Evolutionary conservation across 2,329 filamentous ascomycete genomes (phyloP).

Genomic region (Sporothrix luriei): DNA sequence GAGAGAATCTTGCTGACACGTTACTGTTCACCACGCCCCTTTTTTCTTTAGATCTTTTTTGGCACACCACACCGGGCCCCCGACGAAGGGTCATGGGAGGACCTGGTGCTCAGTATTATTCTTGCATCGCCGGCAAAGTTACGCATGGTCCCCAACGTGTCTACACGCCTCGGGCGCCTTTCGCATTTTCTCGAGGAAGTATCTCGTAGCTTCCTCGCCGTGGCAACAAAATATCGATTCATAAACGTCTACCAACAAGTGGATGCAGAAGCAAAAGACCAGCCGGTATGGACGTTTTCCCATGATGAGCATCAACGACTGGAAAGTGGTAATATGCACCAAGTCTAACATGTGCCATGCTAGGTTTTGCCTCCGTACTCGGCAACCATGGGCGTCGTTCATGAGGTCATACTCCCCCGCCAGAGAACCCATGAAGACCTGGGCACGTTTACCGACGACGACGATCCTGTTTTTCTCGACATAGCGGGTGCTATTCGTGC

Average conservation of each 20-base stretch:
- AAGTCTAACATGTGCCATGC: not conserved
- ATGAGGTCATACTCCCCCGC: not conserved
- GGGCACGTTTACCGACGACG: not conserved
- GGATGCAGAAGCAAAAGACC: not conserved
- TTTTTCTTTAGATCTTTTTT: slow-evolving; percentile 18
- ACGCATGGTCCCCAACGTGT: slow-evolving; percentile 3
- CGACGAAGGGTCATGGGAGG: slow-evolving; percentile 20
- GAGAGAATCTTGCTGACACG: not conserved
- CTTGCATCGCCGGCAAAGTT: slow-evolving; percentile 18
- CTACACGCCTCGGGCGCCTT: slow-evolving; percentile 11
- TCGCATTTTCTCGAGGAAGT: slow-evolving; percentile 3
- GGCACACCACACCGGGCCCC: slow-evolving; percentile 20
- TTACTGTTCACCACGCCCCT: not conserved
- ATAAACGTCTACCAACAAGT: not conserved
- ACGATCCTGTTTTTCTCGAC: not conserved
- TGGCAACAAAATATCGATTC: not conserved
- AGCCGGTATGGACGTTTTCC: not conserved
- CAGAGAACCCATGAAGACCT: slow-evolving; percentile 14
- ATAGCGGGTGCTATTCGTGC: not conserved
- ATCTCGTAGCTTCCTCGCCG: not conserved
- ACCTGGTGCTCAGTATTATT: slow-evolving; percentile 15
- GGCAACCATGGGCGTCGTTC: slow-evolving; percentile 19
- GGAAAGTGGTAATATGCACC: no score
- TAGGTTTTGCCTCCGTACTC: slow-evolving; percentile 19
- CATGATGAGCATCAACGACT: not conserved